phyloP scores from a whole-genome alignment of 768 basidiomycete species.

The Ramaria sp. region DNA sequence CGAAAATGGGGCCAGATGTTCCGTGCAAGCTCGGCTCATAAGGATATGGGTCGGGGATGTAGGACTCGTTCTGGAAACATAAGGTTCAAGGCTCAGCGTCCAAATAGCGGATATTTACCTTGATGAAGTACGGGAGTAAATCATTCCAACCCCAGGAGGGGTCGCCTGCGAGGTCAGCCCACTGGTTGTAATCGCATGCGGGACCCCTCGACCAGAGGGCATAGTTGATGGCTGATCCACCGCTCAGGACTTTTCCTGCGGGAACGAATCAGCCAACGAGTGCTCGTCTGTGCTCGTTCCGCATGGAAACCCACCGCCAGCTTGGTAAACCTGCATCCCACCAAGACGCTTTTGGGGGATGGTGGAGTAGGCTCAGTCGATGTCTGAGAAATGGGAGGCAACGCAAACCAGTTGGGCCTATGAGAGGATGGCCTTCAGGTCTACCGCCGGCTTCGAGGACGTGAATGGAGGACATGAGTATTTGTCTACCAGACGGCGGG shows the following conservation, averaged over 20 bases:
- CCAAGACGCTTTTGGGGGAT: slow-evolving; percentile 30
- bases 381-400: slow-evolving; percentile 28
- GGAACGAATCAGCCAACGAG: not conserved
- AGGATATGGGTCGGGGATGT: not conserved
- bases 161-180: slow-evolving; percentile 20
- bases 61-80: slow-evolving; percentile 8
- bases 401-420: slow-evolving; percentile 35
- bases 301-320: not conserved
- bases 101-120: slow-evolving; percentile 11
- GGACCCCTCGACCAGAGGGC: slow-evolving; percentile 34
- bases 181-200: slow-evolving; percentile 33
- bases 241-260: slow-evolving; percentile 39
- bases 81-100: slow-evolving; percentile 10
- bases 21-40: not conserved
- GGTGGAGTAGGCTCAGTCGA: slow-evolving; percentile 39
- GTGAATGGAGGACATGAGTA: slow-evolving; percentile 28
- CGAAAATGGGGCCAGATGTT: not conserved
- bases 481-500: slow-evolving; percentile 37
- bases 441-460: slow-evolving; percentile 46
- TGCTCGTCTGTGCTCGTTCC: slow-evolving; percentile 3
- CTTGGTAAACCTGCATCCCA: slow-evolving; percentile 5
- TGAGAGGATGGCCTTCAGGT: slow-evolving; percentile 32
- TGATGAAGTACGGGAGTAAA: slow-evolving; percentile 25
- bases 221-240: slow-evolving; percentile 37
- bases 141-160: slow-evolving; percentile 28